These are phyloP conservation scores for Cubamyces lactineus DNA, from an alignment of 768 basidiomycete species.

Conservation along the genomic window DNA sequence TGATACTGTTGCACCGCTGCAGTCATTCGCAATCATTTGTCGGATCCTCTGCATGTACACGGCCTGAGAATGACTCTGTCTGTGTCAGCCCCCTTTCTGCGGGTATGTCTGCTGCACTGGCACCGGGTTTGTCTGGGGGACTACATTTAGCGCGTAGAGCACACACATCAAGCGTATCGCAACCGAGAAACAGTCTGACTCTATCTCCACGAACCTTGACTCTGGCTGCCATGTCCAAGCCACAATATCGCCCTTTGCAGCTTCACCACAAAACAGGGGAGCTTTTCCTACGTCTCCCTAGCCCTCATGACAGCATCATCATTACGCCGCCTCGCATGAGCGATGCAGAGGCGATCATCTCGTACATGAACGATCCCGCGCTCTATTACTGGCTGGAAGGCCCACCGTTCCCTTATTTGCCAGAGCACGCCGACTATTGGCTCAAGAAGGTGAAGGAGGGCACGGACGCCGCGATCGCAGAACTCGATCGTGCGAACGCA, in stretches of 20 bases:
- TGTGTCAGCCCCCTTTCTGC: too few relatives aligned
- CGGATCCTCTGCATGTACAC: too few relatives aligned
- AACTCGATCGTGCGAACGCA: constrained; percentile 32
- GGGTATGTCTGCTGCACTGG: too few relatives aligned
- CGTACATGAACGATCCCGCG: constrained; percentile 51
- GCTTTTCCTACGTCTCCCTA: constrained; percentile 56
- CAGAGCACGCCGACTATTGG: constrained; percentile 46
- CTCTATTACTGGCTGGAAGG: constrained; percentile 50
- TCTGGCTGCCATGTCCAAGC: constrained; percentile 15
- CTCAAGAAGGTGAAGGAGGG: constrained; percentile 34
- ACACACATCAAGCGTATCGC: too few relatives aligned
- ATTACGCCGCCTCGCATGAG: constrained; percentile 57
- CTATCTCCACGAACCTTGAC: not conserved
- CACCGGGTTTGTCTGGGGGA: too few relatives aligned
- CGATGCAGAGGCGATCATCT: constrained; percentile 44
- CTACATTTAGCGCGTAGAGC: too few relatives aligned
- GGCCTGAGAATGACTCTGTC: too few relatives aligned
- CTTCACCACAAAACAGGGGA: constrained; percentile 40
- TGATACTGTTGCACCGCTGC: too few relatives aligned
- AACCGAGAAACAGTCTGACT: not conserved
- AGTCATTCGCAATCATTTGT: too few relatives aligned
- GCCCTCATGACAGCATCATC: constrained; percentile 56
- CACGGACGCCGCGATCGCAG: constrained; percentile 38
- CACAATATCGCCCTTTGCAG: constrained; percentile 42
- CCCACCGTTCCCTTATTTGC: constrained; percentile 58